These are phyloP conservation scores for Sextonia rubra DNA, from an alignment of 164 flowering plant species.

Conservation along the genomic window DNA sequence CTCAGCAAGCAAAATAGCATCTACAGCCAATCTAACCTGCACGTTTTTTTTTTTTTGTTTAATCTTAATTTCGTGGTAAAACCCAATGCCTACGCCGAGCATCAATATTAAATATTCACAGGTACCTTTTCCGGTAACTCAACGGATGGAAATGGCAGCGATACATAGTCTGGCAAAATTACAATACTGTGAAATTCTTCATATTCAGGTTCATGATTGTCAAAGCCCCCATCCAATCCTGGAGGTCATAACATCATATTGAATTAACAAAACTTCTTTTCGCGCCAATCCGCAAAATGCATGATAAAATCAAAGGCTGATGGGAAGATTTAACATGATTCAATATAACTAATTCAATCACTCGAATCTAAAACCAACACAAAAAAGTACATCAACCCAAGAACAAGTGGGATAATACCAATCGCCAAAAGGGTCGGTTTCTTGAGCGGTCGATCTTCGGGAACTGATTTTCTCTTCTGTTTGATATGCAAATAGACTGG, in stretches of 20 bases:
- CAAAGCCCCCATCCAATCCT: slow-evolving; percentile 98
- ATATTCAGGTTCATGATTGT: slow-evolving; percentile 70
- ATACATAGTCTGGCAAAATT: slow-evolving; percentile 65
- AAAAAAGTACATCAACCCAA: background rate
- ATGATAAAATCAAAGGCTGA: background rate
- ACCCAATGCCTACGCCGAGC: background rate
- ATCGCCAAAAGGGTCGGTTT: slow-evolving; percentile 90
- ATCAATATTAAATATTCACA: background rate
- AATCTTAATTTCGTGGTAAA: background rate
- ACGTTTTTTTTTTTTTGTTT: background rate
- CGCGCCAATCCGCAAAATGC: background rate
- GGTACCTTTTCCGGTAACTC: slow-evolving; percentile 93
- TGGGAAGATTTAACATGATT: too few species aligned
- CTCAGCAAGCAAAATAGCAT: slow-evolving; percentile 68
- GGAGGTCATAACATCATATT: slow-evolving; percentile 18
- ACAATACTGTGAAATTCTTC: slow-evolving; percentile 65
- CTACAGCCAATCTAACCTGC: slow-evolving; percentile 91
- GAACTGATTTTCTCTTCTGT: slow-evolving; percentile 53
- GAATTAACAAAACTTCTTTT: background rate
- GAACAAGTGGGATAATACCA: slow-evolving; percentile 55
- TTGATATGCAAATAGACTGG: slow-evolving; percentile 86
- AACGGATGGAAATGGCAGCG: slow-evolving; percentile 87
- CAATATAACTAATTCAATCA: background rate
- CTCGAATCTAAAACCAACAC: background rate
- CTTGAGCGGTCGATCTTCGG: slow-evolving; percentile 89